Conservation (phyloP, 2,329 filamentous ascomycete species). For the Colletotrichum sublineola region DNA sequence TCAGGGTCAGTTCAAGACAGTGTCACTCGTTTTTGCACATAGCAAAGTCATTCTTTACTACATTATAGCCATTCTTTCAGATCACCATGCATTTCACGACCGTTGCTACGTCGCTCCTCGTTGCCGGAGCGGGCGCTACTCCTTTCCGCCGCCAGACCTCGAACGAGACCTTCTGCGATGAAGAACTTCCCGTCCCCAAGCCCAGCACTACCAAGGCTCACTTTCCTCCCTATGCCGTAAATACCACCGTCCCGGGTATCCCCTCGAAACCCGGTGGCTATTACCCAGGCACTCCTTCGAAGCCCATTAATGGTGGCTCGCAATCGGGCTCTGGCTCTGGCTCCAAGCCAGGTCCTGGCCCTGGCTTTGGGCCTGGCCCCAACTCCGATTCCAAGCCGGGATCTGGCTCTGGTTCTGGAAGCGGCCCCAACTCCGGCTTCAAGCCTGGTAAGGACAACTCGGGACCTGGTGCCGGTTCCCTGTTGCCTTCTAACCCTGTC, state of each 20-base stretch:
- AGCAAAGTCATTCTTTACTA: slow-evolving; percentile 33
- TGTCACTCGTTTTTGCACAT: slow-evolving; percentile 32
- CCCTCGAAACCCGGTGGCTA: slow-evolving; percentile 23
- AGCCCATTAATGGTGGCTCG: slow-evolving; percentile 10
- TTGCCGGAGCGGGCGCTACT: slow-evolving; percentile 38
- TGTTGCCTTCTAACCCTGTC: background rate
- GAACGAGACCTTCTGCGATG: slow-evolving; percentile 39
- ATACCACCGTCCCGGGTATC: slow-evolving; percentile 32
- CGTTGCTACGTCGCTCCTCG: slow-evolving; percentile 36
- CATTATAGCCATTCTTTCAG: slow-evolving; percentile 14
- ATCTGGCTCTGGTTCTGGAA: background rate
- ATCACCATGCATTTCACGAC: slow-evolving; percentile 39
- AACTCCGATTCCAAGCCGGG: background rate
- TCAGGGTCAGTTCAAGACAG: slow-evolving; percentile 21
- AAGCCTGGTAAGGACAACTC: background rate
- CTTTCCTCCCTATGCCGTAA: slow-evolving; percentile 32
- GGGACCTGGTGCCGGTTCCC: background rate
- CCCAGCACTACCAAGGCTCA: slow-evolving; percentile 23
- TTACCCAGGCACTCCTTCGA: slow-evolving; percentile 1
- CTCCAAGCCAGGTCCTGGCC: background rate
- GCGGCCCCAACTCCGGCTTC: background rate
- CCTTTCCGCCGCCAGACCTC: slow-evolving; percentile 35
- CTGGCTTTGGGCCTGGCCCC: background rate
- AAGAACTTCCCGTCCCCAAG: slow-evolving; percentile 17
- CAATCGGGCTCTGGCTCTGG: slow-evolving; percentile 3